Evolutionary conservation across 2,329 filamentous ascomycete species (phyloP), one percentile per base, ranked within the genome.

Genomic region (Penicillium sp.): DNA sequence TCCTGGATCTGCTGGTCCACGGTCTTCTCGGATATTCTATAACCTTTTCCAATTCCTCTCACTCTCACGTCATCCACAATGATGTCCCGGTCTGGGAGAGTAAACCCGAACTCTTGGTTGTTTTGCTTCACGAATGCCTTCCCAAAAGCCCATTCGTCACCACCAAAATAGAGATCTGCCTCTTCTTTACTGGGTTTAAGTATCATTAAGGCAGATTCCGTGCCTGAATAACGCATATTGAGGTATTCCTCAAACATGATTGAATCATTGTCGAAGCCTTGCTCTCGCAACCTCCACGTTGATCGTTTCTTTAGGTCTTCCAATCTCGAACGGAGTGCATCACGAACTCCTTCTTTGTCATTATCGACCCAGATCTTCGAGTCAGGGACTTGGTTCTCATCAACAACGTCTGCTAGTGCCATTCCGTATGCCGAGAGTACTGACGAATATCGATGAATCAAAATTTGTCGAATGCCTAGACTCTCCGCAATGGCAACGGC

Each of bases 81-180:
- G 50, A 96, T 90, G 62, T 96, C 90, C 51, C 91, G 81, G 55
- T 95, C 89, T 23, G 85, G 85, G 2, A 97, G 78, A 0, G 89
- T 95, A 67, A 97, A 97, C 0, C 91, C 91, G 67, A 97, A 97
- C 68, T 97, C 92, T 67, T 94, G 91, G 48, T 91, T 86, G 68
- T 97, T 92, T 63, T 96, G 90, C 63, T 86, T 85, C 30, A 95
- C 79, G 66, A 97, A 97, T 0, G 90, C 91, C 61, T 86, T 83
- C 2, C 87, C 90, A 73, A 92, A 97, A 1, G 86, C 88, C 89
- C 89, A 95, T 8, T 87, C 82, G 51, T 89, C 84, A 7, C 84
- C 85, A 23, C 72, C 78, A 59, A 82, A 88, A 13, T 81, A 76
- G 36, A 81, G 27, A n/a, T 51, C 36, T n/a, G 57, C 54, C 13